phyloP scores from a whole-genome alignment of 2,329 filamentous ascomycete genomes.

The Rhinocladiella similis region DNA sequence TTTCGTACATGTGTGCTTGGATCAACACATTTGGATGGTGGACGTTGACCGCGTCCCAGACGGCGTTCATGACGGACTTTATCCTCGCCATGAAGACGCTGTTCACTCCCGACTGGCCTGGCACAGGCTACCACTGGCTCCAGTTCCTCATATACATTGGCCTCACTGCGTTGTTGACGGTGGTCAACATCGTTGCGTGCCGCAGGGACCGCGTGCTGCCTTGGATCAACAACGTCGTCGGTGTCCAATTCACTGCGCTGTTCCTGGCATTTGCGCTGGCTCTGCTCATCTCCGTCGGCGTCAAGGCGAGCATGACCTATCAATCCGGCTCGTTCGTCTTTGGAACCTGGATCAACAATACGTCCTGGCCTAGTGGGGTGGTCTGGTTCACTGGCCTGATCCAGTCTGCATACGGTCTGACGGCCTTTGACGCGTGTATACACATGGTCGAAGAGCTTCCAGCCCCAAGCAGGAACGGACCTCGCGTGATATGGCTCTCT shows the following conservation, averaged over 20 bases:
- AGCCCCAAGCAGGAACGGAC: slow-evolving; percentile 51
- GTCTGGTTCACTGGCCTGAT: slow-evolving; percentile 61
- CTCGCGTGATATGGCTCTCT: slow-evolving; percentile 54
- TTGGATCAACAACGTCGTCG: slow-evolving; percentile 58
- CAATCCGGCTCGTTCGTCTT: slow-evolving; percentile 56
- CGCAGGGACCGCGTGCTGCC: slow-evolving; percentile 51
- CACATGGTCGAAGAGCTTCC: slow-evolving; percentile 62
- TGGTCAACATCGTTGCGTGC: slow-evolving; percentile 54
- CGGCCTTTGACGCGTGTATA: slow-evolving; percentile 60
- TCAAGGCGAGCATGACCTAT: slow-evolving; percentile 42
- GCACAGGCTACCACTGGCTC: slow-evolving; percentile 50
- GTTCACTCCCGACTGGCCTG: slow-evolving; percentile 51
- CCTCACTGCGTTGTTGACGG: slow-evolving; percentile 49
- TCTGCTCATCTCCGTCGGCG: slow-evolving; percentile 54
- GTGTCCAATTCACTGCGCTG: slow-evolving; percentile 52
- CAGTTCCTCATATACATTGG: slow-evolving; percentile 58
- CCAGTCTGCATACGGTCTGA: slow-evolving; percentile 58
- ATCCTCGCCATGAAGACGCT: slow-evolving; percentile 58
- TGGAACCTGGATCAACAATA: slow-evolving; percentile 52
- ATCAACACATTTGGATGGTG: slow-evolving; percentile 63
- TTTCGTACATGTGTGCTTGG: slow-evolving; percentile 60
- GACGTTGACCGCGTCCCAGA: slow-evolving; percentile 56
- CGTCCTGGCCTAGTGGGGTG: slow-evolving; percentile 56
- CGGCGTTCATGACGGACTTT: slow-evolving; percentile 61
- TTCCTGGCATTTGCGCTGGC: slow-evolving; percentile 56